Conservation (phyloP, 1,284 basidiomycete species). For the Ustilago lituana region DNA sequence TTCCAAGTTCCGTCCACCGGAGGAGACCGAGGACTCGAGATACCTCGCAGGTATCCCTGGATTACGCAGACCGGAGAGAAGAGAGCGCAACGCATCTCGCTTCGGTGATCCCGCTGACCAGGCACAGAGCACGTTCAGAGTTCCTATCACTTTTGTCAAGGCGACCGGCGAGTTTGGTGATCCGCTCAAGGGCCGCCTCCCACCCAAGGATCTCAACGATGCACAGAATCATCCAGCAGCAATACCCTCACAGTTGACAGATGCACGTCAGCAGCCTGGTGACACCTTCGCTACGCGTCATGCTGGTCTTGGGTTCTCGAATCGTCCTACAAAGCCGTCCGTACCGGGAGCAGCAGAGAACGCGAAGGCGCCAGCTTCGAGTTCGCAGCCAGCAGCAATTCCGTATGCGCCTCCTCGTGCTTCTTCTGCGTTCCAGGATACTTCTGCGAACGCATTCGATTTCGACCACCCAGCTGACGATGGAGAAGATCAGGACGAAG, state of each 20-base stretch:
- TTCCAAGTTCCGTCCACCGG: conserved; percentile 38
- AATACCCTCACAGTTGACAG: conserved; percentile 13
- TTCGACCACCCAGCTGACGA: conserved; percentile 4
- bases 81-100: conserved; percentile 17
- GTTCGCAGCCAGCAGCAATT: conserved; percentile 2
- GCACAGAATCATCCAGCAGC: conserved; percentile 5
- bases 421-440: conserved; percentile 5
- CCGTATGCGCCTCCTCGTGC: conserved; percentile 24
- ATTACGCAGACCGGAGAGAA: conserved; percentile 21
- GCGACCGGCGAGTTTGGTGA: conserved; percentile 42
- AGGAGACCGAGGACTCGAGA: conserved; percentile 45
- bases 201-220: conserved; percentile 18
- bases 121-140: conserved; percentile 30
- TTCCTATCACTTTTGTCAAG: conserved; percentile 55
- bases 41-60: conserved; percentile 52
- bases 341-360: background rate
- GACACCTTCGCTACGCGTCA: conserved; percentile 22
- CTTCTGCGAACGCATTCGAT: conserved; percentile 11
- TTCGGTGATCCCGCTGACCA: conserved; percentile 37
- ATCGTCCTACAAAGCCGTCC: conserved; percentile 12
- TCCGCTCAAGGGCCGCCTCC: conserved; percentile 32
- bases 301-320: conserved; percentile 50
- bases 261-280: conserved; percentile 10
- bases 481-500: conserved; percentile 31
- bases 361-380: background rate